Evolutionary conservation across 331 rosid genomes (phyloP).

Genomic region (Quercus tomentella): DNA sequence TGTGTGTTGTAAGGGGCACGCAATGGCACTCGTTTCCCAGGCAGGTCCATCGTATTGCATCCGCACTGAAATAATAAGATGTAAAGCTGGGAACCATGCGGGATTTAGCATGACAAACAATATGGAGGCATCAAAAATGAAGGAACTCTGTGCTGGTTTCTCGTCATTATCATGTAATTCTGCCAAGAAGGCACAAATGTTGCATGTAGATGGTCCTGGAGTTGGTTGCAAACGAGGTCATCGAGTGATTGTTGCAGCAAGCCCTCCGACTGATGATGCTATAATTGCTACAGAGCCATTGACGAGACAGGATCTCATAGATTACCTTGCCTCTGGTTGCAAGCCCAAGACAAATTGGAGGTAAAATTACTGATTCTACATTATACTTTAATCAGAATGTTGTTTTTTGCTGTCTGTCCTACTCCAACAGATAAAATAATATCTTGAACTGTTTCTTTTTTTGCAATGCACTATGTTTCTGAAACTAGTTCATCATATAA

Average conservation of each 20-base stretch:
- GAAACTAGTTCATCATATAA: background rate
- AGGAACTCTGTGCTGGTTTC: slow-evolving; percentile 40
- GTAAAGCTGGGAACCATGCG: slow-evolving; percentile 25
- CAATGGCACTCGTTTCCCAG: slow-evolving; percentile 46
- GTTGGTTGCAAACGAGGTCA: slow-evolving; percentile 31
- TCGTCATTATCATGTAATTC: slow-evolving; percentile 36
- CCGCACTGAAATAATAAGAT: slow-evolving; percentile 23
- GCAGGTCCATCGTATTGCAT: slow-evolving; percentile 31
- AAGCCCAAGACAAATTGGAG: slow-evolving; percentile 89
- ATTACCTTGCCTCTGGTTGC: slow-evolving; percentile 91
- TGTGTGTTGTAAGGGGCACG: slow-evolving; percentile 12
- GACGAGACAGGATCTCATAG: slow-evolving; percentile 75
- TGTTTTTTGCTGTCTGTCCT: background rate
- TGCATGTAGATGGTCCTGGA: slow-evolving; percentile 25
- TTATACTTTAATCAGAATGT: background rate
- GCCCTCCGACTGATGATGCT: slow-evolving; percentile 87
- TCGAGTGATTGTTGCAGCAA: slow-evolving; percentile 63
- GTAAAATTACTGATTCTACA: slow-evolving; percentile 23
- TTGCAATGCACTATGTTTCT: background rate
- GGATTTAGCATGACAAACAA: slow-evolving; percentile 22
- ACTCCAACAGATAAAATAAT: background rate
- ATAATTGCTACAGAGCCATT: slow-evolving; percentile 64
- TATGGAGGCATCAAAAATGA: slow-evolving; percentile 31
- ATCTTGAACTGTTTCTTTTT: background rate
- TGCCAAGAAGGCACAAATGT: slow-evolving; percentile 25